Evolutionary conservation across 257 asterid species (phyloP), one percentile per base, ranked within the genome.

Genomic region (Euphrasia confusa): DNA sequence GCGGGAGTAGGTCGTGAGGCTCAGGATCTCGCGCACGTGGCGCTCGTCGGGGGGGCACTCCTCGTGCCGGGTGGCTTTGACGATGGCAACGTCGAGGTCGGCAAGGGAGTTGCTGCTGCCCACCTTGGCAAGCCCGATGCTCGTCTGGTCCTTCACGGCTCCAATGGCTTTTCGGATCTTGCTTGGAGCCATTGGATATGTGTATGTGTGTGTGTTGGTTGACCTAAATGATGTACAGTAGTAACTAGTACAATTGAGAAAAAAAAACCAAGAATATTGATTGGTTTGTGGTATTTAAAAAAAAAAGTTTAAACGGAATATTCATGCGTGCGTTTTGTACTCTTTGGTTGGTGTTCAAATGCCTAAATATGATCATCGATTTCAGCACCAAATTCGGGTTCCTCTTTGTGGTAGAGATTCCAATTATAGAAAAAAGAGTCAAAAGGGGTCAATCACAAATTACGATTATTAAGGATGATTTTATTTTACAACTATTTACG

Each of bases 21-120:
- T 80, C 11, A 93, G 39, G 49, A 93, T 81, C 56, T 89, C 97
- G 7, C 92, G 83, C 57, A 90, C 63, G 60, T 93, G 75, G 63
- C 87, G 84, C 72, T 89, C 97, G 56, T 93, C 97, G 0, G 96
- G 92, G 0, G 96, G 97, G 75, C 79, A 77, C 63, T 93, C 99
- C n/a, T 93, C 97, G 64, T 93, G 99, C 62, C 96, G 83, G 0
- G 99, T 89, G 67, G 94, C 92, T 77, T 93, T 93, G 1, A 93
- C 97, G 45, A 93, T 85, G 77, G 99, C 97, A 0, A 93, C 90
- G 6, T 89, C 97, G 12, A 93, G 90, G 64, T 89, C 99, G 3
- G 99, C 74, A 30, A 93, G 65, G 61, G 86, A 80, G 33, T 86
- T 71, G 73, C 85, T 85, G 77, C 81, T 73, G 1, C 92, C 87